Percentiles rank a stretch among this genome's conserved stretches.
Conservation (phyloP, 495 filamentous ascomycete genomes). For the Trichoderma gamsii region DNA sequence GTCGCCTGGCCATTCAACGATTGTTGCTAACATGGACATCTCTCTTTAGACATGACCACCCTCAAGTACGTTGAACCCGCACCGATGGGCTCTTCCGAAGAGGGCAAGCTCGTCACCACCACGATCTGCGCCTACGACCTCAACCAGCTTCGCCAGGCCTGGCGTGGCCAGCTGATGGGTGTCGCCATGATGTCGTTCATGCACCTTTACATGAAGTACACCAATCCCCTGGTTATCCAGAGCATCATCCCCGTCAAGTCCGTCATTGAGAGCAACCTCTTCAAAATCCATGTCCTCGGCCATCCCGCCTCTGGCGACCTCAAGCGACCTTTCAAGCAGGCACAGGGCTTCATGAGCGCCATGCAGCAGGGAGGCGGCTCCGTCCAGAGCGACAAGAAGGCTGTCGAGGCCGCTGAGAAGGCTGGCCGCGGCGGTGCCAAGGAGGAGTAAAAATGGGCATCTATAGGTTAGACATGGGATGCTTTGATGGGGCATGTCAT, state of each 20-base stretch:
- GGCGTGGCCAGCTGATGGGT: conserved; percentile 88
- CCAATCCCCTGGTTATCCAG: conserved; percentile 97
- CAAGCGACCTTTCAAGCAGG: conserved; percentile 89
- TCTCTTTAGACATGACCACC: conserved; percentile 75
- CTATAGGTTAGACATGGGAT: not conserved
- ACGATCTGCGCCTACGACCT: conserved; percentile 91
- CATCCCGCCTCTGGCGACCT: conserved; percentile 86
- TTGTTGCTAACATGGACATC: conserved; percentile 16
- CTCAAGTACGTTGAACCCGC: conserved; percentile 97
- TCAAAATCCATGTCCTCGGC: conserved; percentile 91
- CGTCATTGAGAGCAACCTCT: conserved; percentile 86
- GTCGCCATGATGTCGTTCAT: conserved; percentile 97
- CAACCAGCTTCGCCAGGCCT: conserved; percentile 71
- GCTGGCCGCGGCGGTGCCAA: conserved; percentile 80
- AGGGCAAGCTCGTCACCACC: conserved; percentile 90
- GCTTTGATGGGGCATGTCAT: not conserved
- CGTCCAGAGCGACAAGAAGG: conserved; percentile 93
- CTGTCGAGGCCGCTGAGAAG: conserved; percentile 80
- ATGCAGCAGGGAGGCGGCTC: conserved; percentile 62
- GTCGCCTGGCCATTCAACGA: not conserved
- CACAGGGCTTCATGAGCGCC: conserved; percentile 70
- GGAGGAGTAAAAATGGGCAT: conserved; percentile 62
- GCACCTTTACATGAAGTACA: conserved; percentile 99
- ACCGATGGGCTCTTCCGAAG: conserved; percentile 82
- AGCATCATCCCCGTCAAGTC: conserved; percentile 96